Conservation (phyloP, 495 filamentous ascomycete species). For the Delitschia confertaspora region DNA sequence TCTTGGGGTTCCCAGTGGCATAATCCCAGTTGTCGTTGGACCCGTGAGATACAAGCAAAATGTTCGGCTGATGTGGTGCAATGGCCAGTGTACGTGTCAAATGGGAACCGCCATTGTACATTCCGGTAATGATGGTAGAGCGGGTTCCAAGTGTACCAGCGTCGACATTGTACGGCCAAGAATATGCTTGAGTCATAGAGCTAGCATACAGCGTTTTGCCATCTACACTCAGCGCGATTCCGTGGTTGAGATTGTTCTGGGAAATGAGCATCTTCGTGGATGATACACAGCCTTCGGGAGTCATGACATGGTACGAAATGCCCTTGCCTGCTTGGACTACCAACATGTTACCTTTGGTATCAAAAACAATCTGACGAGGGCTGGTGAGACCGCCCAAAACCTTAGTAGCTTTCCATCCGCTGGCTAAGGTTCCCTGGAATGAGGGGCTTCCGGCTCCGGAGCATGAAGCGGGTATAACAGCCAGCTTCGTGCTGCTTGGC, state of each 20-base stretch:
- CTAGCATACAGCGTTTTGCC: slow-evolving; percentile 25
- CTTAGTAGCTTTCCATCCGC: slow-evolving; percentile 25
- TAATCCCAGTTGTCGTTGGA: slow-evolving; percentile 23
- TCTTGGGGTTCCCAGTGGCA: slow-evolving; percentile 4
- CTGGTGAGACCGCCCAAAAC: slow-evolving; percentile 19
- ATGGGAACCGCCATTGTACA: slow-evolving; percentile 19
- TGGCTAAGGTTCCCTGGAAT: slow-evolving; percentile 13
- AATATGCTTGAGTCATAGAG: slow-evolving; percentile 19
- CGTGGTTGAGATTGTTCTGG: slow-evolving; percentile 25
- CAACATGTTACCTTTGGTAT: slow-evolving; percentile 23
- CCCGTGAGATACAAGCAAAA: slow-evolving; percentile 23
- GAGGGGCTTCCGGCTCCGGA: slow-evolving; percentile 13
- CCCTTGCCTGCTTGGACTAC: slow-evolving; percentile 24
- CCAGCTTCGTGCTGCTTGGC: slow-evolving; percentile 1
- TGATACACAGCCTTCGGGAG: slow-evolving; percentile 12
- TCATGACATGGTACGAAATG: slow-evolving; percentile 20
- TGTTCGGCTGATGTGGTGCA: slow-evolving; percentile 5
- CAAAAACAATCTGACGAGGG: slow-evolving; percentile 24
- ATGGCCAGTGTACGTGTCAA: slow-evolving; percentile 21
- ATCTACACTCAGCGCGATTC: slow-evolving; percentile 20
- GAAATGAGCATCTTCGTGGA: slow-evolving; percentile 22
- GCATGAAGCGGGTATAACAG: slow-evolving; percentile 17
- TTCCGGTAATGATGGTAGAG: slow-evolving; percentile 24
- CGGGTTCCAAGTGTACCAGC: slow-evolving; percentile 17
- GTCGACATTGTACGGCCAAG: slow-evolving; percentile 22